Percentiles rank a stretch among this genome's conserved stretches.
phyloP scores from a whole-genome alignment of 108 stramenopile species.

The Skeletonema potamos region DNA sequence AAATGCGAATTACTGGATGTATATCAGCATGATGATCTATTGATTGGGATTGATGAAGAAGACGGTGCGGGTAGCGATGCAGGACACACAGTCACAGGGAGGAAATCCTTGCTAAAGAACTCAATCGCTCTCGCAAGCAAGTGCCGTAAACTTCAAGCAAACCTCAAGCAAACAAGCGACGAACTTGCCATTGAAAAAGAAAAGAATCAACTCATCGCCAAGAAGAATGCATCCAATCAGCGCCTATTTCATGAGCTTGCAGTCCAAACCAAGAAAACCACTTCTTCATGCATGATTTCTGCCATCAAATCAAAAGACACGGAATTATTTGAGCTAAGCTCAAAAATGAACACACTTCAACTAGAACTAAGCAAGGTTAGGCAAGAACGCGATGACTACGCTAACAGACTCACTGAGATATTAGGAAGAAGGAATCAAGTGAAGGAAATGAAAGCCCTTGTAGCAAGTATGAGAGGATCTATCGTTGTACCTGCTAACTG shows the following conservation, averaged over 20 bases:
- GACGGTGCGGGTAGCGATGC: not conserved
- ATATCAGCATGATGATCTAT: constrained; percentile 35
- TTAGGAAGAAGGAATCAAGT: constrained; percentile 23
- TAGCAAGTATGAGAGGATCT: constrained; percentile 16
- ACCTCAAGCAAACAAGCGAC: not conserved
- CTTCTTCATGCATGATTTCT: constrained; percentile 39
- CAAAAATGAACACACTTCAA: constrained; percentile 10
- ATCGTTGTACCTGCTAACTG: not conserved
- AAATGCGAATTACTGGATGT: constrained; percentile 34
- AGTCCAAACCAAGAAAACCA: constrained; percentile 23
- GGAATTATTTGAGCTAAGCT: constrained; percentile 23
- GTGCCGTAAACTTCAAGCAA: constrained; percentile 27
- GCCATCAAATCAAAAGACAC: constrained; percentile 25
- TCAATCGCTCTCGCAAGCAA: constrained; percentile 39
- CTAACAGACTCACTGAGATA: constrained; percentile 11
- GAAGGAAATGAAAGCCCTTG: constrained; percentile 33
- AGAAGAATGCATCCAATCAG: constrained; percentile 17
- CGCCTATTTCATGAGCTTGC: constrained; percentile 21
- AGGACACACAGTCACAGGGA: not conserved
- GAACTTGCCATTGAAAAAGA: constrained; percentile 24
- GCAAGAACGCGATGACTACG: constrained; percentile 21
- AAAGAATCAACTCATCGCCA: constrained; percentile 20
- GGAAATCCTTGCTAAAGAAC: constrained; percentile 31
- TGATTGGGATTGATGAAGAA: constrained; percentile 1
- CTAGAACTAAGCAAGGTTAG: not conserved